Evolutionary conservation across 1,139 yeast species (phyloP).

Genomic region (Hanseniaspora sp.): DNA sequence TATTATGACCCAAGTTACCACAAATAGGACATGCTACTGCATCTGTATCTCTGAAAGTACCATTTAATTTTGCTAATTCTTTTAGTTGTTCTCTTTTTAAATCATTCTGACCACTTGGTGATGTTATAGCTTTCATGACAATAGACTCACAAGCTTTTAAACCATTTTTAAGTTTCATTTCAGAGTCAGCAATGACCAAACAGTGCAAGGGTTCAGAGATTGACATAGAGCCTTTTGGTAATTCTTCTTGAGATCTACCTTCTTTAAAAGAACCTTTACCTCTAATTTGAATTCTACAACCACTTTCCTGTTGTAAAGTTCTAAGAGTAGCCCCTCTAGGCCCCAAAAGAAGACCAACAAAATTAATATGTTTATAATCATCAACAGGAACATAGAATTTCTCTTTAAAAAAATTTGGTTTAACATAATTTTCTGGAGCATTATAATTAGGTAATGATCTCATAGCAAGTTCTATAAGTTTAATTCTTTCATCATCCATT

Average conservation of each 20-base stretch:
- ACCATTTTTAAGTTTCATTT: slow-evolving; percentile 66
- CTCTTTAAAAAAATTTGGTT: slow-evolving; percentile 65
- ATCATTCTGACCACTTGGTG: slow-evolving; percentile 91
- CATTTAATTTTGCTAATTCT: slow-evolving; percentile 85
- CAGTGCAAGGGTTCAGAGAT: slow-evolving; percentile 80
- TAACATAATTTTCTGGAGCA: slow-evolving; percentile 68
- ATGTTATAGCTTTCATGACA: slow-evolving; percentile 68
- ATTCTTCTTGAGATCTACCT: slow-evolving; percentile 51
- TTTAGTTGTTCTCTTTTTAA: slow-evolving; percentile 81
- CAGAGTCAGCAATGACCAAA: slow-evolving; percentile 72
- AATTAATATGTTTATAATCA: slow-evolving; percentile 85
- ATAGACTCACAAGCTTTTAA: slow-evolving; percentile 63
- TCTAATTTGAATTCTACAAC: slow-evolving; percentile 76
- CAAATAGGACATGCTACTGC: slow-evolving; percentile 48
- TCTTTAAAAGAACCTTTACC: slow-evolving; percentile 94
- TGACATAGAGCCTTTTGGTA: slow-evolving; percentile 40
- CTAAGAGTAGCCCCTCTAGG: slow-evolving; percentile 91
- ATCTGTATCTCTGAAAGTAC: slow-evolving; percentile 73
- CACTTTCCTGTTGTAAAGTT: slow-evolving; percentile 68
- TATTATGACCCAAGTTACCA: slow-evolving; percentile 53
- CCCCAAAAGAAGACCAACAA: slow-evolving; percentile 81
- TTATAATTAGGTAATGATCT: slow-evolving; percentile 63
- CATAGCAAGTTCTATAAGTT: slow-evolving; percentile 62
- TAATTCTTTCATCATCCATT: slow-evolving; percentile 69
- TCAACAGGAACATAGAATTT: slow-evolving; percentile 76